Conservation (phyloP, 163 green algal species). For the Scenedesmus sp. region DNA sequence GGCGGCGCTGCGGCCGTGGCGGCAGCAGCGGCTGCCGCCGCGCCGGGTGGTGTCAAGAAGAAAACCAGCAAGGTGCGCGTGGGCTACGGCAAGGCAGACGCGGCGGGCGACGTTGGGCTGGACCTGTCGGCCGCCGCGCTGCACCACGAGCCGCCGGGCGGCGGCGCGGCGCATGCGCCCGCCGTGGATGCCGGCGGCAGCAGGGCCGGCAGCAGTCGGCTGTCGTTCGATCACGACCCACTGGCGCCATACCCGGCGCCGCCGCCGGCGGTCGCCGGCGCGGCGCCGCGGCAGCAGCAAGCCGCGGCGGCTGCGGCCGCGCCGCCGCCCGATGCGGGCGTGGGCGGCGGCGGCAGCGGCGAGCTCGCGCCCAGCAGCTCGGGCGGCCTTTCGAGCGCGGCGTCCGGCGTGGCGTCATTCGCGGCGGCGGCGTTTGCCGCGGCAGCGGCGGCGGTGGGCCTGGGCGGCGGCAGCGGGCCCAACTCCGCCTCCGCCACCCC, state of each 20-base stretch:
- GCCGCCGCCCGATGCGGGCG: too few relatives aligned
- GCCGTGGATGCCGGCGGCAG: constrained; percentile 4
- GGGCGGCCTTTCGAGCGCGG: constrained; percentile 1
- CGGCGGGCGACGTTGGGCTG: not conserved
- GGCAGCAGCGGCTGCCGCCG: constrained; percentile 15
- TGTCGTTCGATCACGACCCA: not conserved
- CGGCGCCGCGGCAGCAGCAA: too few relatives aligned
- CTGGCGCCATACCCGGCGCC: not conserved
- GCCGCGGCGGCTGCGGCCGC: not conserved
- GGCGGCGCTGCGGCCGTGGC: not conserved
- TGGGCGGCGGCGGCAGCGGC: not conserved
- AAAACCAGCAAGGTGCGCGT: constrained; percentile 36
- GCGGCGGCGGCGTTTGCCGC: constrained; percentile 31
- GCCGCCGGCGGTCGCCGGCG: too few relatives aligned
- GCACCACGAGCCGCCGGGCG: not conserved
- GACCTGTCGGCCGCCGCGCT: constrained; percentile 16
- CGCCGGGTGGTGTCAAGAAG: constrained; percentile 31
- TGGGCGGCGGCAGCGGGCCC: constrained; percentile 15
- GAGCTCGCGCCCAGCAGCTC: constrained; percentile 23
- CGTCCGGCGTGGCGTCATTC: constrained; percentile 11
- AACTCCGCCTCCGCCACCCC: constrained; percentile 14
- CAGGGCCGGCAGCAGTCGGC: constrained; percentile 12
- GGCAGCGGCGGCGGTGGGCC: constrained; percentile 26
- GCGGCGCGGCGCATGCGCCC: not conserved
- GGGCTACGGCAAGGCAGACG: constrained; percentile 30